These are phyloP conservation scores for Huntiella bhutanensis DNA, from an alignment of 2,329 filamentous ascomycete genomes.

Conservation along the genomic window DNA sequence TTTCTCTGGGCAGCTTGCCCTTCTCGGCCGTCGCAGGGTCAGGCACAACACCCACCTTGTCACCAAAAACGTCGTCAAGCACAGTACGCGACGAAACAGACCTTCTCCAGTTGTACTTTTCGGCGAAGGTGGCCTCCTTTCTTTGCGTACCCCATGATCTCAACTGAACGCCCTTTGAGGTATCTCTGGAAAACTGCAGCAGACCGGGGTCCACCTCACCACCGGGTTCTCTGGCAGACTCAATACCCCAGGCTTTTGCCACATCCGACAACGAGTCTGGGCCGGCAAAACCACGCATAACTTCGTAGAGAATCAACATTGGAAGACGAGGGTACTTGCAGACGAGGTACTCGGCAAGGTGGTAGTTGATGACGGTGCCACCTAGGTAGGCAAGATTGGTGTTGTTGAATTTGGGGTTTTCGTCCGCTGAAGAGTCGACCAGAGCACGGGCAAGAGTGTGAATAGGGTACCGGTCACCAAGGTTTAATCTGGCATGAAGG, in stretches of 20 bases:
- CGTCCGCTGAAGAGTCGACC: conserved; percentile 69
- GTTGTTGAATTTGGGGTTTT: conserved; percentile 73
- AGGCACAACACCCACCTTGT: conserved; percentile 22
- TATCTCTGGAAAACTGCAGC: conserved; percentile 52
- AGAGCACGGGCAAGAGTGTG: conserved; percentile 74
- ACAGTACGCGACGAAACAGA: conserved; percentile 61
- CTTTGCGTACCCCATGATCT: conserved; percentile 31
- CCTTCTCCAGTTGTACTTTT: conserved; percentile 39
- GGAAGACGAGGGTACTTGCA: conserved; percentile 83
- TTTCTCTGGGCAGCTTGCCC: conserved; percentile 12
- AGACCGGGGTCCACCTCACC: conserved; percentile 82
- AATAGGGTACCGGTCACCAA: conserved; percentile 65
- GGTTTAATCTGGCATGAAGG: conserved; percentile 70
- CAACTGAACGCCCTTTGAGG: conserved; percentile 25
- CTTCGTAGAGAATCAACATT: conserved; percentile 68
- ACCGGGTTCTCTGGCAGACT: conserved; percentile 69
- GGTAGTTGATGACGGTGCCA: conserved; percentile 67
- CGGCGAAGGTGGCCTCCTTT: conserved; percentile 27
- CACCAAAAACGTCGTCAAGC: conserved; percentile 71
- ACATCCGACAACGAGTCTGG: conserved; percentile 54
- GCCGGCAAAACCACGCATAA: conserved; percentile 70
- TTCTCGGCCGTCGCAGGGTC: conserved; percentile 5
- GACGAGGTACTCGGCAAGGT: conserved; percentile 72
- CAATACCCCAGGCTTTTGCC: conserved; percentile 77
- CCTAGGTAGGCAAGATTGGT: conserved; percentile 64